Evolutionary conservation across 2,329 filamentous ascomycete genomes (phyloP).

Genomic region (Ophiostoma pallidulum): DNA sequence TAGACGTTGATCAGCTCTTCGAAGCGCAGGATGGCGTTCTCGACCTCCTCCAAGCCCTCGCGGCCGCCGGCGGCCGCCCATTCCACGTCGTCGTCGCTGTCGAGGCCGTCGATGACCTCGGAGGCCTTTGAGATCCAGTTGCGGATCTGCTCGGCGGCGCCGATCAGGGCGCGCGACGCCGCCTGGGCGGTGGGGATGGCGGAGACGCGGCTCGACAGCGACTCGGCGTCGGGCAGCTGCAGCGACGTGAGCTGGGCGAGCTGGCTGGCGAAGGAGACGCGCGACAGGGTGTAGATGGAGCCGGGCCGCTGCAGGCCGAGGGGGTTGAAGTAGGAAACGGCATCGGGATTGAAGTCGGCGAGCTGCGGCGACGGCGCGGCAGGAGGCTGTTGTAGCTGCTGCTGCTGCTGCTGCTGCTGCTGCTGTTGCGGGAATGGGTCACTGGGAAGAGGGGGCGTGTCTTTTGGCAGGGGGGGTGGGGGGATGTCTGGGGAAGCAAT

Average conservation of each 20-base stretch:
- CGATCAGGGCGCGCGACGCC: conserved; percentile 74
- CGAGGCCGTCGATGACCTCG: conserved; percentile 77
- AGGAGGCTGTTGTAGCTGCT: not conserved
- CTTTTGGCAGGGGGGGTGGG: conserved; percentile 42
- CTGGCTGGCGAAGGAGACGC: conserved; percentile 87
- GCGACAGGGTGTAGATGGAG: conserved; percentile 88
- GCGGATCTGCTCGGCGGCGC: conserved; percentile 83
- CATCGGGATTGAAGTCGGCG: conserved; percentile 39
- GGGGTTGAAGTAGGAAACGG: conserved; percentile 57
- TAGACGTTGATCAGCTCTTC: conserved; percentile 88
- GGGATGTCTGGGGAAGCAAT: conserved; percentile 20
- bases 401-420: conserved; percentile 1
- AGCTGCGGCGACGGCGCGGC: conserved; percentile 22
- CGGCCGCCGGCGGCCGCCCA: conserved; percentile 87
- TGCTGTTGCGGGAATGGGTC: not conserved
- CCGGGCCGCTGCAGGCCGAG: conserved; percentile 59
- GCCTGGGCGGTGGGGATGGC: conserved; percentile 76
- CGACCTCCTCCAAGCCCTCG: conserved; percentile 66
- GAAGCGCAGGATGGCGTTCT: conserved; percentile 70
- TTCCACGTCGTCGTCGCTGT: conserved; percentile 94
- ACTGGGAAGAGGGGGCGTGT: conserved; percentile 35
- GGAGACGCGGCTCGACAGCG: conserved; percentile 72
- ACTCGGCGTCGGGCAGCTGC: conserved; percentile 74
- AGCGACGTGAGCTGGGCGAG: conserved; percentile 86
- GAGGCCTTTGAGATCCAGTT: conserved; percentile 90